phyloP scores from a whole-genome alignment of 371 early-diverging fungal species.

The Haplosporangium sp. region DNA sequence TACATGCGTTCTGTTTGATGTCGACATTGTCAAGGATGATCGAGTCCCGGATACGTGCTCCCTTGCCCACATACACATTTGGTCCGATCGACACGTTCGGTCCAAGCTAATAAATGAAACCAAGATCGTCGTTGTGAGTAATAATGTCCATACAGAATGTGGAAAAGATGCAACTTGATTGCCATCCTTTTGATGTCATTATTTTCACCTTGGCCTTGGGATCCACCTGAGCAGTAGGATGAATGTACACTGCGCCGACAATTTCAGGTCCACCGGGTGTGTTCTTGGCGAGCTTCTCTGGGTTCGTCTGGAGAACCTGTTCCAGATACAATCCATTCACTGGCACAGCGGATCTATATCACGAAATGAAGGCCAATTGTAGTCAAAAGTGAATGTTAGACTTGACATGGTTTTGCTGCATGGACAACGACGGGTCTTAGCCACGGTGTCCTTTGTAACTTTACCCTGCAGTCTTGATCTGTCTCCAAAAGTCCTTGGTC shows the following conservation, averaged over 20 bases:
- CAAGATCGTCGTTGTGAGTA: background rate
- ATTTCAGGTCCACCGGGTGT: slow-evolving; percentile 77
- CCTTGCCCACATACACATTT: slow-evolving; percentile 92
- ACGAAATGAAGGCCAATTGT: background rate
- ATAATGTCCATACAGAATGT: background rate
- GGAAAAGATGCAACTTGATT: background rate
- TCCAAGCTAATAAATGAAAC: slow-evolving; percentile 70
- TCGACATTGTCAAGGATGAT: slow-evolving; percentile 96
- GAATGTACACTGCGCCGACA: slow-evolving; percentile 92
- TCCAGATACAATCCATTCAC: slow-evolving; percentile 93
- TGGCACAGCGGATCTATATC: slow-evolving; percentile 87
- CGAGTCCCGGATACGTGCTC: slow-evolving; percentile 95
- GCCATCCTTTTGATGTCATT: background rate
- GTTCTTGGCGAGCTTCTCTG: slow-evolving; percentile 72
- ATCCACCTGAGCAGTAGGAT: slow-evolving; percentile 93
- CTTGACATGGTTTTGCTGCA: background rate
- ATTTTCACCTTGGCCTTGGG: slow-evolving; percentile 86
- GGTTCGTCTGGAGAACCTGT: slow-evolving; percentile 70
- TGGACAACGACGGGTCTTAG: background rate
- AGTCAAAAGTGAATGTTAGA: background rate
- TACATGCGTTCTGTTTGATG: slow-evolving; percentile 78
- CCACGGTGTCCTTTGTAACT: background rate
- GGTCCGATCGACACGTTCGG: slow-evolving; percentile 97
- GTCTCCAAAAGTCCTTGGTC: slow-evolving; percentile 90
- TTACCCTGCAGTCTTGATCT: slow-evolving; percentile 94